phyloP scores from a whole-genome alignment of 768 basidiomycete genomes.

The Leucocoprinus birnbaumii region DNA sequence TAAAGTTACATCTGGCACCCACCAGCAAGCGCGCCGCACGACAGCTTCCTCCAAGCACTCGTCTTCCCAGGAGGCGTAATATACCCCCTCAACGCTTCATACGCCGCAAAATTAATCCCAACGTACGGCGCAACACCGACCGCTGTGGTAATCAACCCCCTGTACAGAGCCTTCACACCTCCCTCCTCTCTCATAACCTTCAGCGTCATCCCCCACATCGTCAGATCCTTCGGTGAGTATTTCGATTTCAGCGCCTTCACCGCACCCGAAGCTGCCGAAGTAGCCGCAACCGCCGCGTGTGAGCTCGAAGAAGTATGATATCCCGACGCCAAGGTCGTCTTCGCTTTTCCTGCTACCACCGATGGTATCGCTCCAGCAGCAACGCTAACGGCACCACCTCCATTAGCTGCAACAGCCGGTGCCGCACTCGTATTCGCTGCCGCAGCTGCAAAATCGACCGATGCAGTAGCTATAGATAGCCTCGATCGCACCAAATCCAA shows the following conservation, averaged over 20 bases:
- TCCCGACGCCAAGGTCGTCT: slow-evolving; percentile 40
- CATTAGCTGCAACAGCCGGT: slow-evolving; percentile 21
- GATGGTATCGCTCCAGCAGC: slow-evolving; percentile 21
- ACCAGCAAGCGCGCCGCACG: slow-evolving; percentile 88
- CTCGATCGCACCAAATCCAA: slow-evolving; percentile 92
- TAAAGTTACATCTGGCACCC: slow-evolving; percentile 19
- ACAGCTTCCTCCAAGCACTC: slow-evolving; percentile 64
- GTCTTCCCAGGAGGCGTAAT: slow-evolving; percentile 83
- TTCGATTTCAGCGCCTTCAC: slow-evolving; percentile 23
- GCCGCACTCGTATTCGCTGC: slow-evolving; percentile 19
- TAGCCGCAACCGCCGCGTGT: slow-evolving; percentile 13
- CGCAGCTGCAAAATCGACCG: slow-evolving; percentile 26
- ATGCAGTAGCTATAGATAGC: slow-evolving; percentile 91
- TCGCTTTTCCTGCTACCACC: slow-evolving; percentile 20
- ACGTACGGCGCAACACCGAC: slow-evolving; percentile 90
- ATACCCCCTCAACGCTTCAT: slow-evolving; percentile 75
- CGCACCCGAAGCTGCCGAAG: slow-evolving; percentile 16
- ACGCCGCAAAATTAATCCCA: slow-evolving; percentile 92
- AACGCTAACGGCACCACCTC: slow-evolving; percentile 15
- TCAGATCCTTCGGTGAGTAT: slow-evolving; percentile 53
- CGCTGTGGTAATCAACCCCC: slow-evolving; percentile 81
- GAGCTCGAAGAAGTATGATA: slow-evolving; percentile 58
- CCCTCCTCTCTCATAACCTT: slow-evolving; percentile 94
- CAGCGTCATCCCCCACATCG: slow-evolving; percentile 85
- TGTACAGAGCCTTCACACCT: slow-evolving; percentile 81